phyloP scores from a whole-genome alignment of 805 yeast species.

The Naumovozyma baii region DNA sequence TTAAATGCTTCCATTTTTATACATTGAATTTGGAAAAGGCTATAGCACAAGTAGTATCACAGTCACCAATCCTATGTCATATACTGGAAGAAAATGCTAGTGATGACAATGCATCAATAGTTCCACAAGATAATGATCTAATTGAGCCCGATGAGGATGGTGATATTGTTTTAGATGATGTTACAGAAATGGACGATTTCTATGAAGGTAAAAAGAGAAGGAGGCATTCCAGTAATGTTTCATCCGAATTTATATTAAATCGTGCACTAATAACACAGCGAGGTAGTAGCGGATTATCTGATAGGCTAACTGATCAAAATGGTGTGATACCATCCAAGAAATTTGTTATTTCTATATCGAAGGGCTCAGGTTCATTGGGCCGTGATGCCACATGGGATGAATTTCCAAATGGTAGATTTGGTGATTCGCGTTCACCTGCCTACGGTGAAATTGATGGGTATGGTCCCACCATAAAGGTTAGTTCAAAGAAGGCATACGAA shows the following conservation, averaged over 20 bases:
- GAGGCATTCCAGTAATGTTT: slow-evolving; percentile 24
- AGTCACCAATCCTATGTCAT: slow-evolving; percentile 43
- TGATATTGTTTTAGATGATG: slow-evolving; percentile 27
- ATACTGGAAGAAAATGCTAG: slow-evolving; percentile 36
- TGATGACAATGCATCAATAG: background rate
- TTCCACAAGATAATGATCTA: slow-evolving; percentile 14
- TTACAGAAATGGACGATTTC: slow-evolving; percentile 4
- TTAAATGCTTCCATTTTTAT: slow-evolving; percentile 87
- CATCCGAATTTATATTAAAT: slow-evolving; percentile 33
- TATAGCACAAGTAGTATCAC: slow-evolving; percentile 71
- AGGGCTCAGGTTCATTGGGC: slow-evolving; percentile 77
- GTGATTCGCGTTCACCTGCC: slow-evolving; percentile 92
- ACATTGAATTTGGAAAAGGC: slow-evolving; percentile 88
- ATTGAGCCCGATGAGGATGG: slow-evolving; percentile 24
- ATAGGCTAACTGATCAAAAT: slow-evolving; percentile 5
- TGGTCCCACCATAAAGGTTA: slow-evolving; percentile 80
- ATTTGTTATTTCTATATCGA: slow-evolving; percentile 63
- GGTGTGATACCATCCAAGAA: slow-evolving; percentile 36
- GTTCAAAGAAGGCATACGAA: slow-evolving; percentile 53
- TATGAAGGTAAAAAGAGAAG: slow-evolving; percentile 21
- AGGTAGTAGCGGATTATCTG: background rate
- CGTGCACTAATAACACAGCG: slow-evolving; percentile 23
- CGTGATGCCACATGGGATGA: slow-evolving; percentile 96
- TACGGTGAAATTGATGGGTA: slow-evolving; percentile 97
- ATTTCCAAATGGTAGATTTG: slow-evolving; percentile 90